phyloP scores from a whole-genome alignment of 208 protist genomes.

The Crithidia expoeki region DNA sequence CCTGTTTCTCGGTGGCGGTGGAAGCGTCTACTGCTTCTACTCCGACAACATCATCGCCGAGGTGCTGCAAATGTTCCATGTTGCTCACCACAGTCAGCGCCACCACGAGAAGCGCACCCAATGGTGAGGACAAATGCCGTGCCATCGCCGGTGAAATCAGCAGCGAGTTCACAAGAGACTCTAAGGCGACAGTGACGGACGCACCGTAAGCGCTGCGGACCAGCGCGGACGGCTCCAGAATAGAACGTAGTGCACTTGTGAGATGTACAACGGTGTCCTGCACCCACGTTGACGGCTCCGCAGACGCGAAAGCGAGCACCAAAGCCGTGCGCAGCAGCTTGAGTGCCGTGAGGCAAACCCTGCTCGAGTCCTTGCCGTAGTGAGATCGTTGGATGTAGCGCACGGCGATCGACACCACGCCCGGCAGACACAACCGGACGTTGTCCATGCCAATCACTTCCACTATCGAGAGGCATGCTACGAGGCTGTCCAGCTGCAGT shows the following conservation, averaged over 20 bases:
- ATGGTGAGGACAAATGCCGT: slow-evolving; percentile 14
- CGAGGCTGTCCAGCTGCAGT: slow-evolving; percentile 69
- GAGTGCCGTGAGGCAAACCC: slow-evolving; percentile 57
- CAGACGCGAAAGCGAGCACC: slow-evolving; percentile 19
- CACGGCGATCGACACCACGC: slow-evolving; percentile 72
- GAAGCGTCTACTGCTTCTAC: background rate
- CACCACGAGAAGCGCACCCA: slow-evolving; percentile 36
- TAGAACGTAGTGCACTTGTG: slow-evolving; percentile 27
- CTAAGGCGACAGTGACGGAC: slow-evolving; percentile 29
- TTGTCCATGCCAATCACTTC: slow-evolving; percentile 56
- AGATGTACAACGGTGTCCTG: slow-evolving; percentile 37
- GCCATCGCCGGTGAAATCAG: slow-evolving; percentile 37
- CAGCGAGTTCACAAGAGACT: slow-evolving; percentile 36
- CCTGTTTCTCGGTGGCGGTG: background rate
- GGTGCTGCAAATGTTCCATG: slow-evolving; percentile 39
- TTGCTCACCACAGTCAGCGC: slow-evolving; percentile 46
- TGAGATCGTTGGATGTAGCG: slow-evolving; percentile 73
- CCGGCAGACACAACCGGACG: slow-evolving; percentile 72
- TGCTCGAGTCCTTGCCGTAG: slow-evolving; percentile 68
- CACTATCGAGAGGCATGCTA: slow-evolving; percentile 65
- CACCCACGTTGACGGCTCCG: slow-evolving; percentile 40
- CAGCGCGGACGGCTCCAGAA: slow-evolving; percentile 37
- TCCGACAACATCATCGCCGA: slow-evolving; percentile 17
- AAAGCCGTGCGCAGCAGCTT: slow-evolving; percentile 47
- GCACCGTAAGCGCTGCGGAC: slow-evolving; percentile 23